Evolutionary conservation across 108 stramenopile genomes (phyloP), one percentile per base, ranked within the genome.

Genomic region (Discostella pseudostelligera): DNA sequence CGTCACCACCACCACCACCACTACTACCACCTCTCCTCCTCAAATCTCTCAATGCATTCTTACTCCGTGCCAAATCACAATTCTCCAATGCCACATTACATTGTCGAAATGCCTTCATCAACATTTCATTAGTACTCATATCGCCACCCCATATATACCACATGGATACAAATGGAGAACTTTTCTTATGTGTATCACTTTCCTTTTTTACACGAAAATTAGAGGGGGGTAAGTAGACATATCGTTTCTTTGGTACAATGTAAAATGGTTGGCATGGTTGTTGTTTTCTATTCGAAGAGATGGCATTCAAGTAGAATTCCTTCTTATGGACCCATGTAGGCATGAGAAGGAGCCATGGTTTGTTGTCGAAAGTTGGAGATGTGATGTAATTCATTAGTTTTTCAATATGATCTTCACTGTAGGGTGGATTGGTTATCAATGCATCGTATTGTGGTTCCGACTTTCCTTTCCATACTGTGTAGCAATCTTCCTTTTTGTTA

Each of bases 391-490:
- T 39, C 59, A 98, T 81, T 16, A 98, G 78, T 55, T 65, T 78
- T 59, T 91, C 88, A 29, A 96, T 85, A 69, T 99, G 98, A 50
- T 97, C 96, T 2, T 68, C 91, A 43, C 83, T 86, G 67, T 98
- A 99, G 0, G 98, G 98, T 14, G 98, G 98, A 69, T 99, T 99
- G 3, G 98, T 98, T 24, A 98, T 59, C 1, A 99, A 64, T 0
- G 96, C 81, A 69, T 99, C 96, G 62, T 81, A 83, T 8, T 53
- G 39, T 0, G 97, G 96, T 35, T 92, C 79, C 1, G n/a, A 21
- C 10, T 64, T 71, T 36, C 76, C 46, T 49, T 79, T 35, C 88
- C 88, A 92, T 24, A 82, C 62, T 24, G 78, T 48, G 60, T 93
- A 93, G 54, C 86, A 81, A 67, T 84, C 85, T 84, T 88, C 85